phyloP scores from a whole-genome alignment of 768 basidiomycete species.

The Amanita pallidorosea region DNA sequence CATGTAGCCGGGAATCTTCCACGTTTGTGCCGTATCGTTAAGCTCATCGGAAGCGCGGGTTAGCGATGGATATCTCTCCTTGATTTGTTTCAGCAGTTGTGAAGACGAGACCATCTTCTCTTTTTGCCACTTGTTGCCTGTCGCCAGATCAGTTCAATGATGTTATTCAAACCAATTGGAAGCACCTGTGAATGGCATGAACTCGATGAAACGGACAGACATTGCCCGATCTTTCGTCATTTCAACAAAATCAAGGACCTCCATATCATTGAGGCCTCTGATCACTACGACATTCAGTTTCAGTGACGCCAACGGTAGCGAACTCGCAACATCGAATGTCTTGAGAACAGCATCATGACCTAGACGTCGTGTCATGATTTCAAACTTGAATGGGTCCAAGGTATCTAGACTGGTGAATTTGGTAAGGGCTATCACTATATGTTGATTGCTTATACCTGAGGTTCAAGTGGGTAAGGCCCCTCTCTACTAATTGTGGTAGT shows the following conservation, averaged over 20 bases:
- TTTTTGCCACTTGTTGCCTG: slow-evolving; percentile 77
- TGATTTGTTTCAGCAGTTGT: slow-evolving; percentile 45
- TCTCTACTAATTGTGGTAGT: slow-evolving; percentile 53
- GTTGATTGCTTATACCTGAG: slow-evolving; percentile 26
- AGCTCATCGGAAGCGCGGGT: slow-evolving; percentile 50
- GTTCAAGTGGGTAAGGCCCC: slow-evolving; percentile 72
- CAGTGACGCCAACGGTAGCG: slow-evolving; percentile 41
- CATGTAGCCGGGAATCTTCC: slow-evolving; percentile 57
- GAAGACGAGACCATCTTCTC: slow-evolving; percentile 73
- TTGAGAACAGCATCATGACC: slow-evolving; percentile 71
- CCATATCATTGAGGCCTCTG: slow-evolving; percentile 72
- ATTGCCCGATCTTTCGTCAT: slow-evolving; percentile 54
- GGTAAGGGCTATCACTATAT: not conserved
- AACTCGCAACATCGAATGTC: slow-evolving; percentile 52
- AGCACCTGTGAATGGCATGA: slow-evolving; percentile 86
- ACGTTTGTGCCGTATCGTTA: slow-evolving; percentile 77
- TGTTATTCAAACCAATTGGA: not conserved
- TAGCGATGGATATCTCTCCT: slow-evolving; percentile 35
- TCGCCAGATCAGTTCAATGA: slow-evolving; percentile 1
- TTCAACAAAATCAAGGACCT: slow-evolving; percentile 70
- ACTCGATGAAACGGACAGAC: slow-evolving; percentile 83
- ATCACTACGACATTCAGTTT: slow-evolving; percentile 84
- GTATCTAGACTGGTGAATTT: slow-evolving; percentile 57
- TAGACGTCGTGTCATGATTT: slow-evolving; percentile 71
- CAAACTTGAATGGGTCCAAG: slow-evolving; percentile 78